Percentiles rank a stretch among this genome's conserved stretches.
Evolutionary conservation across 148 eudicot genomes (phyloP).

Genomic region (Camellia japonica): DNA sequence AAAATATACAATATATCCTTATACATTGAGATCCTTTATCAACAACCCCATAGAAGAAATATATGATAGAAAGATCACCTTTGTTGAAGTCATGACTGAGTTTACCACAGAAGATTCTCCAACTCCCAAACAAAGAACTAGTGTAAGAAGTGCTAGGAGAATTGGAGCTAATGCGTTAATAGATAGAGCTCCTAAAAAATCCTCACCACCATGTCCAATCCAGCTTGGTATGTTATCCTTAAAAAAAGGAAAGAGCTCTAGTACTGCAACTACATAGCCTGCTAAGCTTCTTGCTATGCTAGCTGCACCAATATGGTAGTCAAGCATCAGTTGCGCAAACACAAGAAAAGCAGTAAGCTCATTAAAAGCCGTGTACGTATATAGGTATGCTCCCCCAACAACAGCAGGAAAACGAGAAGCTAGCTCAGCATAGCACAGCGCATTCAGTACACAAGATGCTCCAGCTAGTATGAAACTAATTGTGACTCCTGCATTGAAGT

Average conservation of each 20-base stretch:
- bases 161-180: constrained; percentile 79
- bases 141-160: constrained; percentile 57
- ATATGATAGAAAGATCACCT: constrained; percentile 46
- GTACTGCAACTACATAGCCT: constrained; percentile 58
- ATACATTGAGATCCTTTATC: neutral
- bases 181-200: constrained; percentile 57
- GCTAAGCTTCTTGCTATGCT: constrained; percentile 98
- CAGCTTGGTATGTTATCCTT: constrained; percentile 75
- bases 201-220: constrained; percentile 81
- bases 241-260: constrained; percentile 69
- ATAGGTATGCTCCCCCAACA: constrained; percentile 95
- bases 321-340: constrained; percentile 91
- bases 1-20: neutral
- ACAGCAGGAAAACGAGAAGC: constrained; percentile 96
- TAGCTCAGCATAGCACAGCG: constrained; percentile 94
- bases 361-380: constrained; percentile 91
- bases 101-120: constrained; percentile 88
- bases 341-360: constrained; percentile 98
- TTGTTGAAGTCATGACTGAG: constrained; percentile 75
- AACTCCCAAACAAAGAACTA: constrained; percentile 81
- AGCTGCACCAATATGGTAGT: constrained; percentile 97
- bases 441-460: constrained; percentile 87
- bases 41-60: neutral
- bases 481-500: constrained; percentile 70
- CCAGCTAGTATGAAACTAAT: constrained; percentile 90